Evolutionary conservation across 2,329 filamentous ascomycete species (phyloP).

Genomic region (Truncatella angustata): DNA sequence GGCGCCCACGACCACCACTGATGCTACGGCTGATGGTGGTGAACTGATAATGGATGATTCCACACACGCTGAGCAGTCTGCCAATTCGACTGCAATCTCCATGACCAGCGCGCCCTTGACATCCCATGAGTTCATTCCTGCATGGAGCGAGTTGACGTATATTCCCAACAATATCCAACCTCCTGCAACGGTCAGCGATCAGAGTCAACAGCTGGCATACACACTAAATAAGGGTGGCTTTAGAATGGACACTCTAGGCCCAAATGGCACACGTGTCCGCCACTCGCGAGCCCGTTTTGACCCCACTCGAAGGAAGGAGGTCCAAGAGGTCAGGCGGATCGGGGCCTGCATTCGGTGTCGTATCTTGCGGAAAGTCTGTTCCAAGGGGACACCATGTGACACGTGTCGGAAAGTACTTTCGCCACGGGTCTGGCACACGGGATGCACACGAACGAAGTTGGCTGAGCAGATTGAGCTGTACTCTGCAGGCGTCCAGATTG

Average conservation of each 20-base stretch:
- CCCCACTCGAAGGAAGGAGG: slow-evolving; percentile 58
- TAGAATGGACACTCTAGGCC: slow-evolving; percentile 46
- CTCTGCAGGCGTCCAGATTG: slow-evolving; percentile 61
- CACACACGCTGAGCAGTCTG: background rate
- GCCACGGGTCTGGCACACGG: slow-evolving; percentile 63
- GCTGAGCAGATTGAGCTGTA: slow-evolving; percentile 63
- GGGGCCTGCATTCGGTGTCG: slow-evolving; percentile 66
- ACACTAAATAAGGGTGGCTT: slow-evolving; percentile 45
- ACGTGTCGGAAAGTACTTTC: slow-evolving; percentile 63
- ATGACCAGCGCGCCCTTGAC: background rate
- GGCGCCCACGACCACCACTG: slow-evolving; percentile 9
- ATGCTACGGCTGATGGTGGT: slow-evolving; percentile 8
- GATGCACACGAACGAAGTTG: slow-evolving; percentile 61
- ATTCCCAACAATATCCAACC: slow-evolving; percentile 27
- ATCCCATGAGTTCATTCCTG: slow-evolving; percentile 14
- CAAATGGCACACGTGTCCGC: slow-evolving; percentile 45
- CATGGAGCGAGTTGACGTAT: slow-evolving; percentile 31
- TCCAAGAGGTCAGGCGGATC: slow-evolving; percentile 63
- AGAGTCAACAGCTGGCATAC: slow-evolving; percentile 24
- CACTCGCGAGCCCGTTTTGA: slow-evolving; percentile 59
- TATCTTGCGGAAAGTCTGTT: slow-evolving; percentile 65
- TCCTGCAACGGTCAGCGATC: slow-evolving; percentile 27
- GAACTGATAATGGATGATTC: slow-evolving; percentile 31
- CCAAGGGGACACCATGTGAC: slow-evolving; percentile 60
- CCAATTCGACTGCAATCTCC: background rate